Evolutionary conservation across 208 protist genomes (phyloP), one percentile per base, ranked within the genome.

Genomic region (Trypanosoma grayi): DNA sequence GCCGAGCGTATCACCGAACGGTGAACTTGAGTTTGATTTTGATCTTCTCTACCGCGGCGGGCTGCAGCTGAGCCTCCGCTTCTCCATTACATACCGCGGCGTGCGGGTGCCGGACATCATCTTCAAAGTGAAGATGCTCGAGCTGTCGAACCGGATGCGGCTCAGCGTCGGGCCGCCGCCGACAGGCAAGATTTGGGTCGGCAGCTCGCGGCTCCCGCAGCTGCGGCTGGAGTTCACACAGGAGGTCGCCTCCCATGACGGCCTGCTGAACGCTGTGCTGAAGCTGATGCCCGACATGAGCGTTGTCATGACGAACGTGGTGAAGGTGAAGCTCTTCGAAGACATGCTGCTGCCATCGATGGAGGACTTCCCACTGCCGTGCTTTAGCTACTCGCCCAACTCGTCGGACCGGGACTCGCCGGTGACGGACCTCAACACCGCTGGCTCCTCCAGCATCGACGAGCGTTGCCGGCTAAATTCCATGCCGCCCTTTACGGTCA

Each of bases 11-110:
- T 74, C 72, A 10, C 40, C 69, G 10, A 80, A 61, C 33, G 85
- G 88, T 4, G 85, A 94, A 56, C 52, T 91, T 2, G 73, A 86
- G 37, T 87, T 94, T 45, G 83, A 90, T 72, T 92, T 94, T 61
- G 81, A 94, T 52, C 57, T 94, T 44, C 70, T 90, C 6, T 94
- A 94, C 69, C 85, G 85, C 27, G 88, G 88, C 28, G 88, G 88
- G 10, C 72, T 94, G 9, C 61, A 50, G 34, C 43, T 94, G 8
- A 76, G 66, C 46, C 79, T 94, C 31, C 77, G 81, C 50, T 91
- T 94, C 53, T 39, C 77, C 11, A 70, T 90, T 24, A 71, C 66
- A 7, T 90, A 88, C 47, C 81, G 79, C 24, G 72, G 76, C 6
- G 70, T 90, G 33, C 68, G 73, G 7, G 73, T 92, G 56, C 84